Base-by-base conservation (phyloP, 2,329 filamentous ascomycete species). In the Neopestalotiopsis rosae region DNA sequence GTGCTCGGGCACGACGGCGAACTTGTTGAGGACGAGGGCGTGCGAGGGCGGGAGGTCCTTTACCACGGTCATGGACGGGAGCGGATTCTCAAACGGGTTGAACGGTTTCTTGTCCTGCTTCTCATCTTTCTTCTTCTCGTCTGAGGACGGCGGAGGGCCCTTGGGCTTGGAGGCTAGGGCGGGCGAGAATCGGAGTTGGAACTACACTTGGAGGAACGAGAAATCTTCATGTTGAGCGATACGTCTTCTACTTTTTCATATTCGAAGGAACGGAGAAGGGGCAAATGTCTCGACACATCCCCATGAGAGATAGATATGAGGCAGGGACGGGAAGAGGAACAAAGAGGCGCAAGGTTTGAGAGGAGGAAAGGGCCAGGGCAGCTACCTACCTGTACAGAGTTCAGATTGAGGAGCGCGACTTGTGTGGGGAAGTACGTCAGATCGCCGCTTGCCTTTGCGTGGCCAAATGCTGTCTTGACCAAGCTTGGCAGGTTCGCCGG, bases 1-100 rank as follows among this genome's bases (percentile, higher is more conserved):
- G 80, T 94, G 92, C 74, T 90, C 86, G 0, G 88, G 86, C 42
- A 92, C 90, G 63, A 94, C 81, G 63, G 92, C 91, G 74, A 92
- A 94, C 78, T 94, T 94, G 83, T 94, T 94, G 56, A 94, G 82
- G 1, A 94, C 88, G 57, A 94, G 84, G 69, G 86, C 84, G 78
- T 94, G 91, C 9, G 81, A 78, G 0, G 88, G 81, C 1, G 82
- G 82, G 7, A 92, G 75, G 32, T 86, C 78, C n/a, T 34, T 28
- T 58, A 90, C 79, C 49, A 91, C 81, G 68, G 91, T 85, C 10
- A 88, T 81, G 5, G 85, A 81, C 2, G 82, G 74, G 0, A 85
- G 78, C 0, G 91, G 91, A 69, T 88, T 83, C 42, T 87, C 89
- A 77, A 94, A 94, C 4, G 91, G 90, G 76, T 94, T 87, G 74